These are phyloP conservation scores for Paecilomyces fulvus DNA, from an alignment of 2,329 filamentous ascomycete species.

Conservation along the genomic window DNA sequence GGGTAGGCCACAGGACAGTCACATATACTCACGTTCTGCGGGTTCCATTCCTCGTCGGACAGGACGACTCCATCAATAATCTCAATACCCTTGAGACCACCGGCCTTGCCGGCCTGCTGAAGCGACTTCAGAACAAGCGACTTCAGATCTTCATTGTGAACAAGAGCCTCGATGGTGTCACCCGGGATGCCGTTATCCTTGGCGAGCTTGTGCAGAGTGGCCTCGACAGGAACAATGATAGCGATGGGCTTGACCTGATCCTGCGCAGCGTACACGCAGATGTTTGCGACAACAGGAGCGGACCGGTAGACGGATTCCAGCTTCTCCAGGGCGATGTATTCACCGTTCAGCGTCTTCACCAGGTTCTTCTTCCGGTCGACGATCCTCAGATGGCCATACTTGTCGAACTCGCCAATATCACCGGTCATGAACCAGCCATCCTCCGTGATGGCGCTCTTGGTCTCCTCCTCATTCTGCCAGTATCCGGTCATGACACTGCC, in stretches of 20 bases:
- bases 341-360: conserved; percentile 88
- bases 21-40: conserved; percentile 28
- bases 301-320: conserved; percentile 86
- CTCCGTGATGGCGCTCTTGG: conserved; percentile 62
- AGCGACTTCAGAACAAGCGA: conserved; percentile 32
- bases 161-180: conserved; percentile 57
- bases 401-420: conserved; percentile 85
- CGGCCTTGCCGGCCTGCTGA: conserved; percentile 27
- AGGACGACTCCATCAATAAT: conserved; percentile 37
- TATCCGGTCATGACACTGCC: conserved; percentile 67
- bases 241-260: conserved; percentile 72
- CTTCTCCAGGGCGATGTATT: conserved; percentile 96
- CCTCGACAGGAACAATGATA: conserved; percentile 59
- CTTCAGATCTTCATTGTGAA: conserved; percentile 41
- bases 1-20: background rate
- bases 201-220: conserved; percentile 49
- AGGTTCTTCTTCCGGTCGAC: conserved; percentile 98
- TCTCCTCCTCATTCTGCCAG: conserved; percentile 80
- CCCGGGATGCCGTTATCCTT: conserved; percentile 54
- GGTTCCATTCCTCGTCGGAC: conserved; percentile 39
- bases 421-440: conserved; percentile 98
- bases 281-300: conserved; percentile 67
- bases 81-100: conserved; percentile 32
- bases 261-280: conserved; percentile 75
- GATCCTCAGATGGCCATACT: conserved; percentile 69